phyloP scores from a whole-genome alignment of 2,329 filamentous ascomycete genomes.

The Cryphonectria nitschkei region DNA sequence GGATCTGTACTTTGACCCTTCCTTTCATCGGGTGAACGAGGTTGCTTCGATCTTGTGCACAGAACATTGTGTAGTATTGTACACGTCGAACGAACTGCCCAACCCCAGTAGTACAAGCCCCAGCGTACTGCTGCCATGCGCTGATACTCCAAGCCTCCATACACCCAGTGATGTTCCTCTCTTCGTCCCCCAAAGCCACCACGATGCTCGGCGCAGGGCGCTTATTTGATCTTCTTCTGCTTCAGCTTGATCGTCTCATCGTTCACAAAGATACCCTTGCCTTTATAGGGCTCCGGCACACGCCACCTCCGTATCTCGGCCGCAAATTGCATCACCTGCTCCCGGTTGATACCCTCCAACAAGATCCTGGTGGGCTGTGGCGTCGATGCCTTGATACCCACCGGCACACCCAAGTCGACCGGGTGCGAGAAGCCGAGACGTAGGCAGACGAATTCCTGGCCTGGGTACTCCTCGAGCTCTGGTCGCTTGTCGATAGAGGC shows the following conservation, averaged over 20 bases:
- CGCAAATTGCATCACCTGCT: constrained; percentile 88
- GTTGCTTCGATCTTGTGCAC: neutral
- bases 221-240: constrained; percentile 93
- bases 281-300: constrained; percentile 95
- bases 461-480: constrained; percentile 73
- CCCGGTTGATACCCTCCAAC: constrained; percentile 84
- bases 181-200: neutral
- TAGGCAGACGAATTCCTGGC: constrained; percentile 86
- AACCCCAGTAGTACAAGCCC: constrained; percentile 15
- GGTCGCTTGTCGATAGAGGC: constrained; percentile 81
- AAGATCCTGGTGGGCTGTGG: constrained; percentile 91
- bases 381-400: constrained; percentile 81
- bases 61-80: constrained; percentile 10
- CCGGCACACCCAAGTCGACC: constrained; percentile 83
- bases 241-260: constrained; percentile 98
- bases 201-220: constrained; percentile 16
- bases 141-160: neutral
- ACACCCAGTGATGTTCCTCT: neutral
- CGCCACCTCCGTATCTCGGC: constrained; percentile 88
- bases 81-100: neutral
- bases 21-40: neutral
- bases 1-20: neutral
- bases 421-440: constrained; percentile 98
- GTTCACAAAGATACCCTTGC: constrained; percentile 98
- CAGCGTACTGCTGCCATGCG: neutral